These are phyloP conservation scores for Neurospora cerealis DNA, from an alignment of 495 filamentous ascomycete species.

Conservation along the genomic window DNA sequence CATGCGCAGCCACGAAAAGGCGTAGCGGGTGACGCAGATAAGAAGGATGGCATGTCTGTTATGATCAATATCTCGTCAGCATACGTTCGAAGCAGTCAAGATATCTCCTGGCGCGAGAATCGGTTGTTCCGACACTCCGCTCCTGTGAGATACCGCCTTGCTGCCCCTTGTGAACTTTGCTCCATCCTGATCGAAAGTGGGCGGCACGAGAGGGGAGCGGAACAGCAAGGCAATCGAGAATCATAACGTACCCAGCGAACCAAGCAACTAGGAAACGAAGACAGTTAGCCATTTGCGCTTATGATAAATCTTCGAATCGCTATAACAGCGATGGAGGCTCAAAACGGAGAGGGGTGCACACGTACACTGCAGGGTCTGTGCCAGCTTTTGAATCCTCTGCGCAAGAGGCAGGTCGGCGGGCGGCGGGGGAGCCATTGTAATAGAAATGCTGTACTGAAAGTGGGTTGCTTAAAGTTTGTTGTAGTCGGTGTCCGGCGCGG, in stretches of 20 bases:
- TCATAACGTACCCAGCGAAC: conserved; percentile 74
- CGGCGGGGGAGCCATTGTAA: conserved; percentile 70
- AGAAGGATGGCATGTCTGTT: conserved; percentile 73
- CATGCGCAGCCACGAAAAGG: conserved; percentile 72
- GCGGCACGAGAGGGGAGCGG: neutral
- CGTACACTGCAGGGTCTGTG: conserved; percentile 81
- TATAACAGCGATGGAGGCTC: conserved; percentile 5
- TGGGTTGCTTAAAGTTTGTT: neutral
- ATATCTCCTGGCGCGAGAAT: neutral
- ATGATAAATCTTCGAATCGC: neutral
- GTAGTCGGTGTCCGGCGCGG: neutral
- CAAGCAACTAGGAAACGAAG: conserved; percentile 43
- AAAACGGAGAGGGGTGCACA: conserved; percentile 15
- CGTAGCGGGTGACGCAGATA: conserved; percentile 70
- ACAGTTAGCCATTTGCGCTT: conserved; percentile 15
- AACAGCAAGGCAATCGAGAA: neutral
- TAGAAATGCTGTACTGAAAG: neutral
- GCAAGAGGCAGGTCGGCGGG: conserved; percentile 56
- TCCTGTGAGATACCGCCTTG: neutral
- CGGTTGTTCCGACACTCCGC: neutral
- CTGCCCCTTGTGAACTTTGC: neutral
- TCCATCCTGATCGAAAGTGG: neutral
- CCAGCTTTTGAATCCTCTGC: conserved; percentile 66
- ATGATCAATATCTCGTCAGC: neutral
- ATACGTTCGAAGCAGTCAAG: neutral